Evolutionary conservation across 164 flowering plant species (phyloP).

Genomic region (Stephania yunnanensis): DNA sequence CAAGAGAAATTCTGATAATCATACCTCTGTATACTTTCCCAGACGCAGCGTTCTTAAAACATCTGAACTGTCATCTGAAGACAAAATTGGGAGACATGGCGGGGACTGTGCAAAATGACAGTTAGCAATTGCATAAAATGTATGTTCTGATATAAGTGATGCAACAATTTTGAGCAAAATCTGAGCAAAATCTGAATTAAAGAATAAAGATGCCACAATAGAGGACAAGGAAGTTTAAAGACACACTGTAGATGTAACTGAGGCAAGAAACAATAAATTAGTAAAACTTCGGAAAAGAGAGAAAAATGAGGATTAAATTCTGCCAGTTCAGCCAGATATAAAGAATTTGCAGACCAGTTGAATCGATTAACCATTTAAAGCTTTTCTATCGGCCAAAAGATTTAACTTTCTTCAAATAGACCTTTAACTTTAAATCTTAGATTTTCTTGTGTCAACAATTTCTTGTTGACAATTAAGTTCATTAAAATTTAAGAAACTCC

Average conservation of each 20-base stretch:
- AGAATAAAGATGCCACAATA: neutral
- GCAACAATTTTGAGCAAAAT: neutral
- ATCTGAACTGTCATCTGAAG: constrained; percentile 35
- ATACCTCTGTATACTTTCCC: constrained; percentile 85
- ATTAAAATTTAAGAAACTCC: neutral
- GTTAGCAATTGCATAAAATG: neutral
- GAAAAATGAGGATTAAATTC: neutral
- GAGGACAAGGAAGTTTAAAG: neutral
- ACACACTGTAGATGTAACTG: neutral
- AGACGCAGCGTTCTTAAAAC: constrained; percentile 50
- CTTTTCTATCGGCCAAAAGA: neutral
- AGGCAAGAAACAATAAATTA: neutral
- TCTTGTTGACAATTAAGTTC: neutral
- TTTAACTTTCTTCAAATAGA: neutral
- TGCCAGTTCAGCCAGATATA: too few relatives aligned
- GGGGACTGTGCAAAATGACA: constrained; percentile 42
- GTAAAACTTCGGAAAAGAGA: neutral
- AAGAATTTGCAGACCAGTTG: too few relatives aligned
- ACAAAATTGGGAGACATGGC: constrained; percentile 73
- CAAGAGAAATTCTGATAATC: constrained; percentile 8
- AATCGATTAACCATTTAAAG: too few relatives aligned
- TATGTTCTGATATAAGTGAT: neutral
- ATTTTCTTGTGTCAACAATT: neutral
- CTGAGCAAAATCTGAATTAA: neutral
- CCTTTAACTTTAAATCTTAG: neutral